Conservation (phyloP, 225 moss, liverwort and hornwort species). For the Antitrichia curtipendula region DNA sequence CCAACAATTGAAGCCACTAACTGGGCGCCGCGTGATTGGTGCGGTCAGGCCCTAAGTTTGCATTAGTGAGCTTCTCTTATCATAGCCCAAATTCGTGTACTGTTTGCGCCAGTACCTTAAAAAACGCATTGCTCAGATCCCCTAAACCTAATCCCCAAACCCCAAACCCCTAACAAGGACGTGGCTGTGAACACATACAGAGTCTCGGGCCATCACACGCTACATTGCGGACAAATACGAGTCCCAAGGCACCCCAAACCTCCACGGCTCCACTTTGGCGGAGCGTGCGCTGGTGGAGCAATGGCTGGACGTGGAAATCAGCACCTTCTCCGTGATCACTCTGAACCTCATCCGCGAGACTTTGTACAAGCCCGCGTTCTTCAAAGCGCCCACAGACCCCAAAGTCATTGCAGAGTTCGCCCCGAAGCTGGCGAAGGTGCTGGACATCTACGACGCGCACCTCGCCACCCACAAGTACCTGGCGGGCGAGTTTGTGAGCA, state of each 20-base stretch:
- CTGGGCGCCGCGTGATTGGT: neutral
- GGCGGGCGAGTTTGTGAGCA: conserved; percentile 51
- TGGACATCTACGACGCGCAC: conserved; percentile 45
- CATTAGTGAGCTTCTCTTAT: neutral
- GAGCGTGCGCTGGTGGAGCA: conserved; percentile 44
- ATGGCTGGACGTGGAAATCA: conserved; percentile 52
- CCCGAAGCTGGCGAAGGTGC: conserved; percentile 14
- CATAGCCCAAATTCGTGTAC: neutral
- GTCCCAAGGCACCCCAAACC: conserved; percentile 28
- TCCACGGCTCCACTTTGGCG: conserved; percentile 12
- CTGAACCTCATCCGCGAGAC: neutral
- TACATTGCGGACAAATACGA: conserved; percentile 35
- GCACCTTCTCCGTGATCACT: neutral
- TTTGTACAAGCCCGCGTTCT: neutral
- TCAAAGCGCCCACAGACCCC: neutral
- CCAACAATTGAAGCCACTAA: neutral
- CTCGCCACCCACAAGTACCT: conserved; percentile 28
- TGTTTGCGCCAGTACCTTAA: too few species aligned
- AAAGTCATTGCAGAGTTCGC: neutral
- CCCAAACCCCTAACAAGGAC: neutral
- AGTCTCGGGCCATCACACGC: conserved; percentile 51
- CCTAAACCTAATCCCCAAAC: neutral
- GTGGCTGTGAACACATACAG: neutral
- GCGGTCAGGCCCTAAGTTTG: neutral
- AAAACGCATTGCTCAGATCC: too few species aligned